Conservation (phyloP, 345 rosid genomes). For the Rhodomyrtus tomentosa region DNA sequence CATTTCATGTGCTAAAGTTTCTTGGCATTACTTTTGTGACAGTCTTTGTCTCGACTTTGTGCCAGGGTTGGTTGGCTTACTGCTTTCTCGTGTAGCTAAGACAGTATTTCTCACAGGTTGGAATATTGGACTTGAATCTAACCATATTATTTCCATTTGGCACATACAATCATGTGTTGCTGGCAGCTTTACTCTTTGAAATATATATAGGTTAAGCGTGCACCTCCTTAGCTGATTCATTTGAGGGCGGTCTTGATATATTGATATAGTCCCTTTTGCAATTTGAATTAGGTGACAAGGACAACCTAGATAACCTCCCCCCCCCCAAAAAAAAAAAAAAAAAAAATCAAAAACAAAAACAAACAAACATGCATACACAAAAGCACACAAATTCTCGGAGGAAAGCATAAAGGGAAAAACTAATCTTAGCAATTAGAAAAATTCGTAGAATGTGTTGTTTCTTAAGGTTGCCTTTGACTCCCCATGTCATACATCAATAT, state of each 20-base stretch:
- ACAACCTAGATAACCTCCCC: too few species aligned
- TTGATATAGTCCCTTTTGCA: background rate
- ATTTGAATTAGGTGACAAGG: too few species aligned
- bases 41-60: constrained; percentile 5
- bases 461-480: background rate
- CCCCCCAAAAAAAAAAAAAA: too few species aligned
- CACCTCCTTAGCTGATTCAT: background rate
- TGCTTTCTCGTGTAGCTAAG: constrained; percentile 61
- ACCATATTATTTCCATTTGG: background rate
- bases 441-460: too few species aligned
- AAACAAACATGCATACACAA: too few species aligned
- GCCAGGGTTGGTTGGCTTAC: constrained; percentile 62
- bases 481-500: background rate
- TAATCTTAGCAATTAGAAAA: too few species aligned
- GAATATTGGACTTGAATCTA: background rate
- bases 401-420: too few species aligned
- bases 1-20: background rate
- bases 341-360: too few species aligned
- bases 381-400: too few species aligned
- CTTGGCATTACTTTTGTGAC: constrained; percentile 4
- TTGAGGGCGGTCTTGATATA: background rate
- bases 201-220: background rate
- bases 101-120: constrained; percentile 70
- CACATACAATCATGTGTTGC: background rate
- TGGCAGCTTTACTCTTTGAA: background rate